Conservation (phyloP, 306 rosid genomes). For the Acacia confusa region DNA sequence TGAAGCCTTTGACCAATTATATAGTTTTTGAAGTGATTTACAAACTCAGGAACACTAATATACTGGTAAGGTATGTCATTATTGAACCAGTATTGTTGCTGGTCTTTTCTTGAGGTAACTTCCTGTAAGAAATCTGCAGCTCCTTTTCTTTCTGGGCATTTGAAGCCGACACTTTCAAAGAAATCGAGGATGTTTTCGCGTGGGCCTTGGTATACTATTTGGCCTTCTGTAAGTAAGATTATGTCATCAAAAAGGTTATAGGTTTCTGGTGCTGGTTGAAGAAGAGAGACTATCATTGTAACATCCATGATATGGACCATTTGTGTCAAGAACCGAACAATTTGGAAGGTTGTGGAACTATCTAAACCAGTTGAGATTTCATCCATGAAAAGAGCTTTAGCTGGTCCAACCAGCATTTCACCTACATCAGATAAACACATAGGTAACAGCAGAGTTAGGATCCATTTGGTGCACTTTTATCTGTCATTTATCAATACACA, state of each 20-base stretch:
- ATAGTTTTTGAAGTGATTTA: constrained; percentile 39
- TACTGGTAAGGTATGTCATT: constrained; percentile 50
- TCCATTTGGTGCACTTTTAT: not conserved
- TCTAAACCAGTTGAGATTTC: constrained; percentile 81
- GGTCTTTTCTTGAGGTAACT: constrained; percentile 73
- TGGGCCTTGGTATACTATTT: constrained; percentile 70
- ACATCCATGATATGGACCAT: constrained; percentile 68
- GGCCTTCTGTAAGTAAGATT: constrained; percentile 65
- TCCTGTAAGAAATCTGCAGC: constrained; percentile 72
- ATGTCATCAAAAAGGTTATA: constrained; percentile 67
- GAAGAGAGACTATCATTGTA: constrained; percentile 66
- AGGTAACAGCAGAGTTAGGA: not conserved
- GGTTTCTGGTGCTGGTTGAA: constrained; percentile 78
- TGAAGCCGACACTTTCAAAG: constrained; percentile 54
- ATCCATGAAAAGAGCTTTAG: constrained; percentile 70
- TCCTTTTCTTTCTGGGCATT: constrained; percentile 74
- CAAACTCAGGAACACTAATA: constrained; percentile 52
- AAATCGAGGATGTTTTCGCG: constrained; percentile 49
- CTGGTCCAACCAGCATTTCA: constrained; percentile 75
- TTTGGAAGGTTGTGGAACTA: constrained; percentile 72
- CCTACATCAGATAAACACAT: constrained; percentile 37
- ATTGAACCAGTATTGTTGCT: constrained; percentile 64
- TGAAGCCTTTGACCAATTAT: constrained; percentile 38
- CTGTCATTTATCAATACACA: not conserved
- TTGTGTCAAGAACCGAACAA: constrained; percentile 61